Conservation (phyloP, 2,329 filamentous ascomycete genomes). For the Colletotrichum viniferum region DNA sequence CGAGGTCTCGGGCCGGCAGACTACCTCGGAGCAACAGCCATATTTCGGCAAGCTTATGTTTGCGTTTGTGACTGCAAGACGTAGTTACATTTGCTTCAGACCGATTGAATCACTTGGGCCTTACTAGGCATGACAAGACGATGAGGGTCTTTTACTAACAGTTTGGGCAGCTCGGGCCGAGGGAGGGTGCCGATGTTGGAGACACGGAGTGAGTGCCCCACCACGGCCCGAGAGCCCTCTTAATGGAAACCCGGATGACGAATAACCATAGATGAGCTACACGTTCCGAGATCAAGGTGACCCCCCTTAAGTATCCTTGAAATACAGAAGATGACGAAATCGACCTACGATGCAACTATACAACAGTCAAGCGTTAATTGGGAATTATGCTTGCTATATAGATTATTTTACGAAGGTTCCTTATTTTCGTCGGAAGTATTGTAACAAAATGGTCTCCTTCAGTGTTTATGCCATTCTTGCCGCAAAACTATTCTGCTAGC, state of each 20-base stretch:
- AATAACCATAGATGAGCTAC: neutral
- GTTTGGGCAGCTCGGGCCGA: neutral
- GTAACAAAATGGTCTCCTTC: neutral
- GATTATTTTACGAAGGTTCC: rapidly evolving
- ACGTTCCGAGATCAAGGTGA: neutral
- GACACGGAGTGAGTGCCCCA: neutral
- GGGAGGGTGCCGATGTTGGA: neutral
- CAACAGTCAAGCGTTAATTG: neutral
- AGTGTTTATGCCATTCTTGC: neutral
- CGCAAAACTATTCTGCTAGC: rapidly evolving
- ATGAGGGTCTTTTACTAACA: neutral
- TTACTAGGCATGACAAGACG: neutral
- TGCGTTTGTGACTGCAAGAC: rapidly evolving
- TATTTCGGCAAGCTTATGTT: neutral
- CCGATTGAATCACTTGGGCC: neutral
- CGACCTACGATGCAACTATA: neutral
- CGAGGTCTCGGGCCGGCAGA: neutral
- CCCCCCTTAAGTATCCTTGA: rapidly evolving
- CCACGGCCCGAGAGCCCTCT: neutral
- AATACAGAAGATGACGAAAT: rapidly evolving
- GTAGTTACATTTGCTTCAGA: rapidly evolving
- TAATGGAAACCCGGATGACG: rapidly evolving
- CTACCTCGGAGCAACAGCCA: neutral
- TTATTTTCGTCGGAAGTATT: neutral
- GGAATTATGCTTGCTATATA: rapidly evolving